Evolutionary conservation across 1,284 basidiomycete genomes (phyloP).

Genomic region (Ustilago shanxiensis): DNA sequence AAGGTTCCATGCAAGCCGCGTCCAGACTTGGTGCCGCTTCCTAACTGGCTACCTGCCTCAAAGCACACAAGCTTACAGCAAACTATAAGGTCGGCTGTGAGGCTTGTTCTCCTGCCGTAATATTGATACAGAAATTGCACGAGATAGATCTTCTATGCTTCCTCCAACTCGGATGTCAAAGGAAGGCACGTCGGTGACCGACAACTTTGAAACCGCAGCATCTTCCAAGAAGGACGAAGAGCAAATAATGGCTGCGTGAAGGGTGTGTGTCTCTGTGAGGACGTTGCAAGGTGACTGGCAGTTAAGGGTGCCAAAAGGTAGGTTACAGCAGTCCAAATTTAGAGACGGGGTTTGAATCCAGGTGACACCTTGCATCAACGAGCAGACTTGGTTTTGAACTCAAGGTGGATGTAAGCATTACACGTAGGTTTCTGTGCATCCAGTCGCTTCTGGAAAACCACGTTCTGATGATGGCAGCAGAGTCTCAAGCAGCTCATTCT

Average conservation of each 20-base stretch:
- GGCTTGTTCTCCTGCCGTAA: no score
- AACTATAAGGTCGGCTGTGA: no score
- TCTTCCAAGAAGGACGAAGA: neutral
- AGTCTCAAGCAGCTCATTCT: neutral
- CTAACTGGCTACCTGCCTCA: no score
- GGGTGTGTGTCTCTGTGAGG: no score
- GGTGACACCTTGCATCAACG: constrained; percentile 3
- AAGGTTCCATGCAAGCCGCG: constrained; percentile 1
- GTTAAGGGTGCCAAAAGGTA: neutral
- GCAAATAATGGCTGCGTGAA: neutral
- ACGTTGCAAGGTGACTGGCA: neutral
- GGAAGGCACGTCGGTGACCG: neutral
- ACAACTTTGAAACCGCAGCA: constrained; percentile 4
- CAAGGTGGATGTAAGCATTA: neutral
- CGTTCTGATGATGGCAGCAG: neutral
- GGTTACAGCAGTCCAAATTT: constrained; percentile 5
- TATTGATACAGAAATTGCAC: no score
- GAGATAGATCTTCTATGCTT: no score
- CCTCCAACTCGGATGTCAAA: no score
- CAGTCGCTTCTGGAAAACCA: neutral
- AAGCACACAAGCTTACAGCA: no score
- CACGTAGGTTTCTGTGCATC: no score
- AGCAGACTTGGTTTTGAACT: neutral
- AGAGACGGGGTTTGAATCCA: neutral
- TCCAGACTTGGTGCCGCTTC: no score